phyloP scores from a whole-genome alignment of 495 filamentous ascomycete species.

The Penicillium riverlandense region DNA sequence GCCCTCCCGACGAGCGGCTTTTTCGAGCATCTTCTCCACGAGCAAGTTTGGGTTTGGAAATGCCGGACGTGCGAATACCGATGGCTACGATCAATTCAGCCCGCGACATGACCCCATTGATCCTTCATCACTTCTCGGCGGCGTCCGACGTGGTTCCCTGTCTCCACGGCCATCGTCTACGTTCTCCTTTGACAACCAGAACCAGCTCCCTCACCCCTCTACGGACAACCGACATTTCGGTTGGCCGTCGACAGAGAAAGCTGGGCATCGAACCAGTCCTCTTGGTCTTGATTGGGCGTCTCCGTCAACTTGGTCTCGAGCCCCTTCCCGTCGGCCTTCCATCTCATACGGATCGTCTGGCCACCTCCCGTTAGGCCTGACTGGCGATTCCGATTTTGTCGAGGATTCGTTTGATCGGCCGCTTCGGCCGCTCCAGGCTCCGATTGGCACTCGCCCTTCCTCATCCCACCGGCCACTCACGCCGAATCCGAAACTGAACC shows the following conservation, averaged over 20 bases:
- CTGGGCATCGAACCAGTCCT: slow-evolving; percentile 44
- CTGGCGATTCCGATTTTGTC: slow-evolving; percentile 40
- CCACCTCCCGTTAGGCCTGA: slow-evolving; percentile 43
- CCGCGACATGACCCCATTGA: slow-evolving; percentile 53
- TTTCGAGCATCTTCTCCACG: slow-evolving; percentile 40
- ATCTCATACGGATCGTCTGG: slow-evolving; percentile 49
- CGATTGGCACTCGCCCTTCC: slow-evolving; percentile 47
- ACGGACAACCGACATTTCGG: slow-evolving; percentile 68
- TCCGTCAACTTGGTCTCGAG: slow-evolving; percentile 47
- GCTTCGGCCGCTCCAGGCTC: slow-evolving; percentile 42
- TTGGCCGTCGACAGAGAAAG: slow-evolving; percentile 49
- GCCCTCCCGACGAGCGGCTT: slow-evolving; percentile 35
- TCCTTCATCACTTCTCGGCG: slow-evolving; percentile 44
- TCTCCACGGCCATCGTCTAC: slow-evolving; percentile 74
- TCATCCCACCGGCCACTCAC: slow-evolving; percentile 49
- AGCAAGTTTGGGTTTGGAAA: slow-evolving; percentile 35
- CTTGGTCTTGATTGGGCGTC: slow-evolving; percentile 53
- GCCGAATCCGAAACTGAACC: slow-evolving; percentile 55
- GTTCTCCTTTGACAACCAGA: slow-evolving; percentile 62
- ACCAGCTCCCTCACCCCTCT: slow-evolving; percentile 65
- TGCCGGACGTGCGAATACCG: slow-evolving; percentile 35
- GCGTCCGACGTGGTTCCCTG: slow-evolving; percentile 51
- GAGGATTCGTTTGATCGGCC: slow-evolving; percentile 37
- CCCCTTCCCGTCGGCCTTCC: slow-evolving; percentile 48
- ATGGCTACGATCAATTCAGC: slow-evolving; percentile 57